phyloP scores from a whole-genome alignment of 2,329 filamentous ascomycete genomes.

The Alternaria sp. region DNA sequence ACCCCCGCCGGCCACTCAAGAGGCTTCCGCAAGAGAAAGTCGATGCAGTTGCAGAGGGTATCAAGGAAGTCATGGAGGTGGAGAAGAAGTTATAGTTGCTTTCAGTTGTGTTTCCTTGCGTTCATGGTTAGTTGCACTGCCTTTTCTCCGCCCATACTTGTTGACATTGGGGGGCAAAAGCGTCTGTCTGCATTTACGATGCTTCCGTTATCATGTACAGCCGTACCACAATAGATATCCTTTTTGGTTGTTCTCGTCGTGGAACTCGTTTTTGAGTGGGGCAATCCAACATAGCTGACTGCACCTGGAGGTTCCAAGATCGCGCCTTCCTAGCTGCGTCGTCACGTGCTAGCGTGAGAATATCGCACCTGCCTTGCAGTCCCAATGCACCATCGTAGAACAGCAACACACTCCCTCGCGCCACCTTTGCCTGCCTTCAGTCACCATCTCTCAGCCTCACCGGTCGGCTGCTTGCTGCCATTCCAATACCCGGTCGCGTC shows the following conservation, averaged over 20 bases:
- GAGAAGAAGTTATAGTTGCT: slow-evolving; percentile 56
- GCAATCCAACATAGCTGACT: background rate
- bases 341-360: background rate
- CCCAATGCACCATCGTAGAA: background rate
- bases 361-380: background rate
- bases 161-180: slow-evolving; percentile 11
- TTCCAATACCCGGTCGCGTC: background rate
- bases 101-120: background rate
- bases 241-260: background rate
- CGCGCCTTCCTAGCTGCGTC: background rate
- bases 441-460: background rate
- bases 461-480: background rate
- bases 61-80: slow-evolving; percentile 68
- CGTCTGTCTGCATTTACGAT: slow-evolving; percentile 19
- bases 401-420: background rate
- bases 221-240: slow-evolving; percentile 18
- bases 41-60: slow-evolving; percentile 49
- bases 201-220: slow-evolving; percentile 23
- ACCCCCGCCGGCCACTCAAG: slow-evolving; percentile 75
- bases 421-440: background rate
- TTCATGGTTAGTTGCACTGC: slow-evolving; percentile 2
- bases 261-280: background rate
- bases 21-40: slow-evolving; percentile 65
- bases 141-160: slow-evolving; percentile 1
- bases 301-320: background rate